These are phyloP conservation scores for Gracilaria caudata DNA, from an alignment of 23 red algal species.

Conservation along the genomic window DNA sequence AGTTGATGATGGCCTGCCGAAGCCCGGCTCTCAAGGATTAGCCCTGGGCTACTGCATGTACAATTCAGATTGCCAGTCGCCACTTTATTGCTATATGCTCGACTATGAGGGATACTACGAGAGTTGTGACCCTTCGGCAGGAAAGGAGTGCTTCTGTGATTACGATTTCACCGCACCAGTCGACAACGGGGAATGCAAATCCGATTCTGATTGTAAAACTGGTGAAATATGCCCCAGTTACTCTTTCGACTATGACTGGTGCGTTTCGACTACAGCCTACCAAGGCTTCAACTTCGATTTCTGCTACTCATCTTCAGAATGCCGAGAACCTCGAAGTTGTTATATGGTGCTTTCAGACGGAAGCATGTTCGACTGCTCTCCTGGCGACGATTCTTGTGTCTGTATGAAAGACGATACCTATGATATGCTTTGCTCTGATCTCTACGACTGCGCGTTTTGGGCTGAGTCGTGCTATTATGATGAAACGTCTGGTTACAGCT, in stretches of 20 bases:
- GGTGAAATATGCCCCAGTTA: slow-evolving; percentile 2
- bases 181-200: background rate
- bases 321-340: background rate
- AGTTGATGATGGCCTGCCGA: background rate
- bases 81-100: background rate
- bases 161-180: background rate
- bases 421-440: background rate
- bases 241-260: background rate
- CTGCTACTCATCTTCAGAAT: background rate
- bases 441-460: background rate
- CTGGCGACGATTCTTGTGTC: background rate
- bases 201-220: background rate
- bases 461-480: background rate
- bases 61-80: background rate
- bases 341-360: too few species aligned
- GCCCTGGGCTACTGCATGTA: background rate
- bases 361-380: background rate
- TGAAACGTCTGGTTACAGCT: background rate
- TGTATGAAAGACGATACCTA: background rate
- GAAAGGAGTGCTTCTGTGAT: background rate
- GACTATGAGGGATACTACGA: background rate
- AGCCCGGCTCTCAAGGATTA: background rate
- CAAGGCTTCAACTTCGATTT: slow-evolving; percentile 4
- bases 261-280: background rate
- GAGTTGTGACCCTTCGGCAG: background rate